phyloP scores from a whole-genome alignment of 2,329 filamentous ascomycete species.

The Karstenula rhodostoma region DNA sequence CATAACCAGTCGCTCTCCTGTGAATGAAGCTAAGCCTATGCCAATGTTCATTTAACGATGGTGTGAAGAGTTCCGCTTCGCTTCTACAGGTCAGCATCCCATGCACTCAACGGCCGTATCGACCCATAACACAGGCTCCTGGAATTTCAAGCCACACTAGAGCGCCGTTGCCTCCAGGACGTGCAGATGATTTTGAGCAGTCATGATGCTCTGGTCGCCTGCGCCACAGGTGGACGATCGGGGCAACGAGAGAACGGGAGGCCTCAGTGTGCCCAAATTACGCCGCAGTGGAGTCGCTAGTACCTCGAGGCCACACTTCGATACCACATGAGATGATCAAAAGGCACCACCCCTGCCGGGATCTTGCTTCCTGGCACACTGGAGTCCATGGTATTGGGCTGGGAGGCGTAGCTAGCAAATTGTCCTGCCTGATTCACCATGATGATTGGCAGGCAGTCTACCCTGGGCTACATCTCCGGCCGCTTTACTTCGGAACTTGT shows the following conservation, averaged over 20 bases:
- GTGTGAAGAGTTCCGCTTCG: not conserved
- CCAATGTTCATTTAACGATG: not conserved
- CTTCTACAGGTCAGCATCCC: not conserved
- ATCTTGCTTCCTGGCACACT: constrained; percentile 6
- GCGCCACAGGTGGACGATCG: constrained; percentile 7
- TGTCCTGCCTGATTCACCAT: constrained; percentile 4
- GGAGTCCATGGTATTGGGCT: constrained; percentile 13
- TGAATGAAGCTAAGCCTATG: not conserved
- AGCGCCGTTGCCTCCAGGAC: not conserved
- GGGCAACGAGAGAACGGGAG: not conserved
- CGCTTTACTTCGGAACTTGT: not conserved
- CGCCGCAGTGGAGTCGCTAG: not conserved
- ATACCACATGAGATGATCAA: constrained; percentile 18
- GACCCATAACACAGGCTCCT: constrained; percentile 19
- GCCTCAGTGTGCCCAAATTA: not conserved
- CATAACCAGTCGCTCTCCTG: not conserved
- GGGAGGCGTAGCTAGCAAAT: constrained; percentile 15
- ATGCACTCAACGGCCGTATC: not conserved
- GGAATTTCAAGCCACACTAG: constrained; percentile 9
- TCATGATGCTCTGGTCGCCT: not conserved
- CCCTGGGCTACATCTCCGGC: not conserved
- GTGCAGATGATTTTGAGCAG: not conserved
- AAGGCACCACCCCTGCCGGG: constrained; percentile 9
- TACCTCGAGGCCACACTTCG: constrained; percentile 7
- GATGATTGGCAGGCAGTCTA: constrained; percentile 13